Evolutionary conservation across 495 filamentous ascomycete species (phyloP).

Genomic region (Beverwykella pulmonaria): DNA sequence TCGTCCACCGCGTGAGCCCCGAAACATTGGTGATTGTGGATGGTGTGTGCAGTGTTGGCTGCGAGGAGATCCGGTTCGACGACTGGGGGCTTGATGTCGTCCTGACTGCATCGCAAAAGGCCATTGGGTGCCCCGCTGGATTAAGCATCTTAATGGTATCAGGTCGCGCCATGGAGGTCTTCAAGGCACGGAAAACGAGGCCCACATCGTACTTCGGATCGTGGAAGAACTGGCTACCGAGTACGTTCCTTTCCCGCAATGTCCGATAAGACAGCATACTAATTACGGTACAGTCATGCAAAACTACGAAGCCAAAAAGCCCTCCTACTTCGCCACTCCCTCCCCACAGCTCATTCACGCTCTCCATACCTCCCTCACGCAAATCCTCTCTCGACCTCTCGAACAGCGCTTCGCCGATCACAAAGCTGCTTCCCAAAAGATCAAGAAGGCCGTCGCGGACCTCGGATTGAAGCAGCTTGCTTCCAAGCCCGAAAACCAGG

Average conservation of each 20-base stretch:
- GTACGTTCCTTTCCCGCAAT: slow-evolving; percentile 47
- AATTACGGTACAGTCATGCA: slow-evolving; percentile 72
- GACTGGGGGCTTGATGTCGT: slow-evolving; percentile 92
- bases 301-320: slow-evolving; percentile 96
- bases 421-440: slow-evolving; percentile 70
- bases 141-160: slow-evolving; percentile 91
- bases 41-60: slow-evolving; percentile 94
- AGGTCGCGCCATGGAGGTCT: slow-evolving; percentile 80
- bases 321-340: slow-evolving; percentile 96
- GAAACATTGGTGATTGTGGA: slow-evolving; percentile 90
- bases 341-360: slow-evolving; percentile 93
- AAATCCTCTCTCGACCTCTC: slow-evolving; percentile 79
- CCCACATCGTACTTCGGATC: slow-evolving; percentile 89
- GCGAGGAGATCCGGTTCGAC: slow-evolving; percentile 94
- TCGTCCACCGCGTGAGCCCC: slow-evolving; percentile 83
- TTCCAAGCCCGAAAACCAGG: slow-evolving; percentile 81
- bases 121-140: slow-evolving; percentile 91
- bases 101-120: slow-evolving; percentile 93
- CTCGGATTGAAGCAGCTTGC: slow-evolving; percentile 88
- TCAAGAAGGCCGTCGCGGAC: slow-evolving; percentile 77
- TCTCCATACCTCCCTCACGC: slow-evolving; percentile 86
- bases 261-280: slow-evolving; percentile 4
- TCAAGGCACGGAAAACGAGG: slow-evolving; percentile 76
- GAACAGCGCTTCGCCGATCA: slow-evolving; percentile 79
- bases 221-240: slow-evolving; percentile 95